phyloP scores from a whole-genome alignment of 495 filamentous ascomycete genomes.

The Aspergillus incahuasiensis region DNA sequence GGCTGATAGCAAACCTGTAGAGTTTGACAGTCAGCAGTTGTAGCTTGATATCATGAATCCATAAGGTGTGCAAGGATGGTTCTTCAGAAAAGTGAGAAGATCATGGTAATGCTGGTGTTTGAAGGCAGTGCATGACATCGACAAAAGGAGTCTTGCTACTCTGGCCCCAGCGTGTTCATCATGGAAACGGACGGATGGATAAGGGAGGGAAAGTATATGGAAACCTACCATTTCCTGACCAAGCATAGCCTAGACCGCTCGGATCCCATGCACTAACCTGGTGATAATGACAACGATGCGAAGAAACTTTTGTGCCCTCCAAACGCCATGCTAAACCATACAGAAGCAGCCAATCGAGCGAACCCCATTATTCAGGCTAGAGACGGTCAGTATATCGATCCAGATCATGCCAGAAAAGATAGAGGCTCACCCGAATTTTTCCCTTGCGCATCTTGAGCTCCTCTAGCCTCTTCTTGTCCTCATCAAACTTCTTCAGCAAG shows the following conservation, averaged over 20 bases:
- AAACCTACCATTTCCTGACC: slow-evolving; percentile 6
- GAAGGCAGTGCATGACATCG: slow-evolving; percentile 46
- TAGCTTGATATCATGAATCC: neutral
- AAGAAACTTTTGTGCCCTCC: slow-evolving; percentile 17
- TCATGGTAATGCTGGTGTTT: slow-evolving; percentile 45
- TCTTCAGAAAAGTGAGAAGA: slow-evolving; percentile 50
- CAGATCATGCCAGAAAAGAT: neutral
- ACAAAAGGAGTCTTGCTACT: slow-evolving; percentile 41
- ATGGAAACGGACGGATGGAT: slow-evolving; percentile 10
- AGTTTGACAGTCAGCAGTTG: neutral
- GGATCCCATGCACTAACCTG: neutral
- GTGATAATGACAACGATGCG: neutral
- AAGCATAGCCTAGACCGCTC: neutral
- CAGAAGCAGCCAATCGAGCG: neutral
- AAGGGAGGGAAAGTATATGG: slow-evolving; percentile 1
- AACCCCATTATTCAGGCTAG: slow-evolving; percentile 41
- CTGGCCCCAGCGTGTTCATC: slow-evolving; percentile 57
- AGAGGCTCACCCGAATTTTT: slow-evolving; percentile 41
- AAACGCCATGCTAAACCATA: slow-evolving; percentile 29
- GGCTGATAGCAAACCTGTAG: neutral
- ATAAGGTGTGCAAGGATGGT: neutral
- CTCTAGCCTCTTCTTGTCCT: slow-evolving; percentile 50
- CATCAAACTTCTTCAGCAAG: slow-evolving; percentile 52
- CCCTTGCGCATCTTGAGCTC: slow-evolving; percentile 49
- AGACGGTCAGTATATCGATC: slow-evolving; percentile 15